These are phyloP conservation scores for Botrytis porri DNA, from an alignment of 2,329 filamentous ascomycete genomes.

Conservation along the genomic window DNA sequence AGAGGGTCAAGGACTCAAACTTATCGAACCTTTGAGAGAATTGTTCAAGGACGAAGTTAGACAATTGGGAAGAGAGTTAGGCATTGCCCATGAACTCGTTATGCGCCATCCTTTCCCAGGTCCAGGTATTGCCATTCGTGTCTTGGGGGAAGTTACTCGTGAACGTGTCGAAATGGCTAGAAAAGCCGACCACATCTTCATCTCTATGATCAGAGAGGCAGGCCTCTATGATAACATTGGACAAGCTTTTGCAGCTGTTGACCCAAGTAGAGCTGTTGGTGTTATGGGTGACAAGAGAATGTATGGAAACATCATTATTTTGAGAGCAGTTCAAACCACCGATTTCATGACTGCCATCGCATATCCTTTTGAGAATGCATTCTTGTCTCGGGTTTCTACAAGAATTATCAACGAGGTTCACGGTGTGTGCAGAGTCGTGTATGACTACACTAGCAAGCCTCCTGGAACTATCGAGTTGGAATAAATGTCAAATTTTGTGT, in stretches of 20 bases:
- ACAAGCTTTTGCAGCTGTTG: slow-evolving; percentile 67
- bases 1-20: slow-evolving; percentile 53
- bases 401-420: slow-evolving; percentile 66
- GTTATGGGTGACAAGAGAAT: slow-evolving; percentile 68
- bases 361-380: slow-evolving; percentile 52
- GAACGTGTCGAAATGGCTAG: slow-evolving; percentile 76
- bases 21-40: slow-evolving; percentile 76
- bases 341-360: slow-evolving; percentile 42
- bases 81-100: slow-evolving; percentile 71
- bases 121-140: slow-evolving; percentile 64
- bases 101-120: slow-evolving; percentile 78
- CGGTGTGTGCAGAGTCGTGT: slow-evolving; percentile 68
- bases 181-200: slow-evolving; percentile 77
- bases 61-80: slow-evolving; percentile 64
- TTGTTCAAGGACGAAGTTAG: slow-evolving; percentile 85
- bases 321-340: slow-evolving; percentile 58
- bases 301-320: slow-evolving; percentile 58
- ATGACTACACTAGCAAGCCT: slow-evolving; percentile 57
- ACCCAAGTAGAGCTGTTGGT: slow-evolving; percentile 63
- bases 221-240: slow-evolving; percentile 70
- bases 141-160: slow-evolving; percentile 79
- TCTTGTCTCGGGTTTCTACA: slow-evolving; percentile 62
- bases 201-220: slow-evolving; percentile 68
- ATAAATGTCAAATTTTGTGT: slow-evolving; percentile 39
- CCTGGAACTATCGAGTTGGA: slow-evolving; percentile 67